Conservation (phyloP, 768 basidiomycete species). For the Myochromella boudieri region DNA sequence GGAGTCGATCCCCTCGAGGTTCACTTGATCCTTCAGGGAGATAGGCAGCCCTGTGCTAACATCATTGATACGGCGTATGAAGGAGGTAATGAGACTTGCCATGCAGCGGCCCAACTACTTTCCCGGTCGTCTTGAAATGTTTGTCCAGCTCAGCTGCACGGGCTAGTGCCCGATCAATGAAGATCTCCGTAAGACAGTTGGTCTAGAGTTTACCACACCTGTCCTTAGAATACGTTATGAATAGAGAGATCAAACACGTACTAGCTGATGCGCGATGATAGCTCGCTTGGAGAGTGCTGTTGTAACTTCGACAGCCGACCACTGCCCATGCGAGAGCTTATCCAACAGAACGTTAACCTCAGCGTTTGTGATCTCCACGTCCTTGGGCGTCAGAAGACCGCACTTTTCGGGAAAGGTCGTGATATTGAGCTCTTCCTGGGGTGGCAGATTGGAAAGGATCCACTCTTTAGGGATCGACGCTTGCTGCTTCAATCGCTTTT, state of each 20-base stretch:
- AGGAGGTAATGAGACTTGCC: constrained; percentile 35
- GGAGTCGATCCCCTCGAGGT: constrained; percentile 66
- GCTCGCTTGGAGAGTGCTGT: constrained; percentile 78
- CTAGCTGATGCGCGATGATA: constrained; percentile 76
- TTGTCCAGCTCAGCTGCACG: constrained; percentile 70
- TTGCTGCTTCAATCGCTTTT: constrained; percentile 54
- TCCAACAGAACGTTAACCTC: constrained; percentile 44
- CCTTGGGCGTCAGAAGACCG: constrained; percentile 54
- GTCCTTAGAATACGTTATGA: background rate
- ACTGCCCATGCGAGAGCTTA: constrained; percentile 51
- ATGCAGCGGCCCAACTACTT: constrained; percentile 69
- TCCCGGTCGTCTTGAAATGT: constrained; percentile 58
- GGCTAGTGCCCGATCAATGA: constrained; percentile 65
- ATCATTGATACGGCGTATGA: constrained; percentile 1
- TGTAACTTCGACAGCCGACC: constrained; percentile 68
- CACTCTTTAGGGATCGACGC: constrained; percentile 65
- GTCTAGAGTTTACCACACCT: constrained; percentile 38
- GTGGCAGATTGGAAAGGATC: constrained; percentile 48
- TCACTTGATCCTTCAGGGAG: constrained; percentile 75
- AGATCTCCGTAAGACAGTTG: constrained; percentile 85
- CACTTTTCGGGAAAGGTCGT: constrained; percentile 50
- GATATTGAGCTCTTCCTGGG: constrained; percentile 50
- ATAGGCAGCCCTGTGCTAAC: constrained; percentile 49
- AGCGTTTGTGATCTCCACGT: constrained; percentile 49
- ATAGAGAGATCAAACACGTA: constrained; percentile 30